Evolutionary conservation across 495 filamentous ascomycete genomes (phyloP), one percentile per base, ranked within the genome.

Genomic region (Xylaria longipes): DNA sequence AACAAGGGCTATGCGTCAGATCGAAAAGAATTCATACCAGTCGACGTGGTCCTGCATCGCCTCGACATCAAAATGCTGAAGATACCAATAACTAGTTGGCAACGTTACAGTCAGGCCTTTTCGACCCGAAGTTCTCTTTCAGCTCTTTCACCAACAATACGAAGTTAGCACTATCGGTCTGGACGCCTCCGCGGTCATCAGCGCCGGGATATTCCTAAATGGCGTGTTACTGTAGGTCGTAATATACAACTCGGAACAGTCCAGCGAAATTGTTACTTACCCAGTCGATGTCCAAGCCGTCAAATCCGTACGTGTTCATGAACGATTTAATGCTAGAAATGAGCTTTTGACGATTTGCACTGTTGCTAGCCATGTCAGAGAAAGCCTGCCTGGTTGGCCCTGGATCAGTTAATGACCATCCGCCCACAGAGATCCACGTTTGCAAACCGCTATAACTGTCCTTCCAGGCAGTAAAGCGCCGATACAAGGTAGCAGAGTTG

Each of bases 241-340:
- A n/a, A n/a, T n/a, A n/a, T n/a, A n/a, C n/a, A n/a, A n/a, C n/a
- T n/a, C n/a, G n/a, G n/a, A n/a, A n/a, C n/a, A n/a, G n/a, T n/a
- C n/a, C n/a, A n/a, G n/a, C n/a, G n/a, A 15, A 79, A 76, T 0
- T 33, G 86, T 72, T 87, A 88, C 45, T 88, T 37, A 37, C 85
- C 86, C 87, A 89, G 72, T 89, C 87, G 22, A 89, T 54, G 71
- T 90, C 88, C 14, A 88, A 73, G 7, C 89, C 89, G 60, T 86
- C 77, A 64, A 89, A 88, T 6, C 80, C 81, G 50, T 86, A 87
- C 12, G 73, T 71, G 0, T 74, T 41, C 82, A 88, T 82, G 74
- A 86, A 87, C 1, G 33, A n/a, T 0, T 75, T 73, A 0, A 85
- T 61, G 0, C 77, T 83, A 22, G 65, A 48, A 65, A 88, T 84